A percentile compares a stretch with the other conserved stretches of the same genome.
Evolutionary conservation across 2,329 filamentous ascomycete genomes (phyloP).

Genomic region (Polychaeton citri): DNA sequence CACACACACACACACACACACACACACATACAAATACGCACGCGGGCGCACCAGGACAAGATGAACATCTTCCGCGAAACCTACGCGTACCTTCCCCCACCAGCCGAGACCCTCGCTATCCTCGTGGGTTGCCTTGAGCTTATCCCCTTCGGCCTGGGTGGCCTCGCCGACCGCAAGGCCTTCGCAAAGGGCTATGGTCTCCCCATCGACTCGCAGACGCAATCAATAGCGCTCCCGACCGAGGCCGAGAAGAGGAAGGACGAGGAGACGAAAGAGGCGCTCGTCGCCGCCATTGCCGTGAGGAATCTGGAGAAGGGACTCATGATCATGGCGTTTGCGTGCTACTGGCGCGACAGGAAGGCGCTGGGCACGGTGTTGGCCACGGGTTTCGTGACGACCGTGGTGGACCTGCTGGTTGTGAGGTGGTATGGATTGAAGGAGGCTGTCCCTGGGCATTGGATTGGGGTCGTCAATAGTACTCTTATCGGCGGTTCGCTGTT

Average conservation of each 20-base stretch:
- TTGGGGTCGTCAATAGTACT: constrained; percentile 16
- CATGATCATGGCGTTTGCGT: constrained; percentile 17
- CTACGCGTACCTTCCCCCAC: constrained; percentile 18
- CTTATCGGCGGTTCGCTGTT: constrained; percentile 17
- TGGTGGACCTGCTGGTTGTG: constrained; percentile 18
- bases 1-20: no score
- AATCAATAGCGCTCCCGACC: not conserved
- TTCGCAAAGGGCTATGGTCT: constrained; percentile 17
- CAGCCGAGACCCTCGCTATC: constrained; percentile 22
- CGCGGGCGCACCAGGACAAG: constrained; percentile 5
- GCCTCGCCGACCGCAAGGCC: constrained; percentile 19
- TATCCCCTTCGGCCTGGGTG: constrained; percentile 20
- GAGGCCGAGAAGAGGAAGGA: constrained; percentile 3
- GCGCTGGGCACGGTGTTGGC: constrained; percentile 17
- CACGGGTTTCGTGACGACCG: constrained; percentile 14
- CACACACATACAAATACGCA: no score
- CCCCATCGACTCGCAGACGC: not conserved
- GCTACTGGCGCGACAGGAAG: constrained; percentile 17
- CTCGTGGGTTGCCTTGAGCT: constrained; percentile 20
- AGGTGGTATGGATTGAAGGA: constrained; percentile 15
- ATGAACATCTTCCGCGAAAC: constrained; percentile 4
- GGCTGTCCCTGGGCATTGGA: constrained; percentile 14
- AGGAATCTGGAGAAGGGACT: constrained; percentile 20
- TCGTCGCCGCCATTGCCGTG: constrained; percentile 16
- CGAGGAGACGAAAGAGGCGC: constrained; percentile 13